Evolutionary conservation across 2,329 filamentous ascomycete genomes (phyloP).

Genomic region (Botrytis cinerea): DNA sequence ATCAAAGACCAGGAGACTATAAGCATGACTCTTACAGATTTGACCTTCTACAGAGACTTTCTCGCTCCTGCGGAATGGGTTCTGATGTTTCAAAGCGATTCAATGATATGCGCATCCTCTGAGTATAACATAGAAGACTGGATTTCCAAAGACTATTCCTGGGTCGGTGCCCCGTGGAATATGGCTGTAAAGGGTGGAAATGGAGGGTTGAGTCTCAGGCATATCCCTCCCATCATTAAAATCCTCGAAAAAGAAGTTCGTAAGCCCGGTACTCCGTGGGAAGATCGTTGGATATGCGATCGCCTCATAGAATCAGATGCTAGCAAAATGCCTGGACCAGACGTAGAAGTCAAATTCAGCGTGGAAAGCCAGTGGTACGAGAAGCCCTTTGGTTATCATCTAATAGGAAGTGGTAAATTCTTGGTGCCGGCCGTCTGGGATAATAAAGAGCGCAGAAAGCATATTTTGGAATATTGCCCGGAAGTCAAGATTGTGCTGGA

Average conservation of each 20-base stretch:
- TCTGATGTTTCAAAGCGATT: conserved; percentile 56
- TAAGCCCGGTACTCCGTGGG: conserved; percentile 48
- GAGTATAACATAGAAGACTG: conserved; percentile 52
- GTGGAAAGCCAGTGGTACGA: conserved; percentile 49
- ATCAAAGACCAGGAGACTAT: conserved; percentile 51
- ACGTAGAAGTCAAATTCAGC: conserved; percentile 48
- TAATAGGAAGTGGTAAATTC: conserved; percentile 49
- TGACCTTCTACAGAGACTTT: conserved; percentile 54
- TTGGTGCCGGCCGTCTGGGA: conserved; percentile 51
- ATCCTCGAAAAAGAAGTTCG: conserved; percentile 45
- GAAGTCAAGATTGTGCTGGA: conserved; percentile 57
- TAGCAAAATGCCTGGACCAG: conserved; percentile 33
- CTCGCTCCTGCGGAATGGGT: conserved; percentile 54
- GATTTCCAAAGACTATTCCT: conserved; percentile 51
- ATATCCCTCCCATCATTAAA: conserved; percentile 29
- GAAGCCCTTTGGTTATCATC: conserved; percentile 56
- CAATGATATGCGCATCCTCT: conserved; percentile 57
- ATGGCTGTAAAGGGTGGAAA: conserved; percentile 37
- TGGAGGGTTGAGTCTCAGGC: conserved; percentile 38
- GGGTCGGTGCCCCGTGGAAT: conserved; percentile 43
- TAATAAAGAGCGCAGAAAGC: conserved; percentile 46
- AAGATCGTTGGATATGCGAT: conserved; percentile 55
- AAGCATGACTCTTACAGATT: conserved; percentile 51
- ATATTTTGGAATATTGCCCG: conserved; percentile 57
- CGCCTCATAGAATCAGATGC: conserved; percentile 45